Percentiles rank a stretch among this genome's conserved stretches.
Conservation (phyloP, 1,284 basidiomycete genomes). For the Coniophora puteana region DNA sequence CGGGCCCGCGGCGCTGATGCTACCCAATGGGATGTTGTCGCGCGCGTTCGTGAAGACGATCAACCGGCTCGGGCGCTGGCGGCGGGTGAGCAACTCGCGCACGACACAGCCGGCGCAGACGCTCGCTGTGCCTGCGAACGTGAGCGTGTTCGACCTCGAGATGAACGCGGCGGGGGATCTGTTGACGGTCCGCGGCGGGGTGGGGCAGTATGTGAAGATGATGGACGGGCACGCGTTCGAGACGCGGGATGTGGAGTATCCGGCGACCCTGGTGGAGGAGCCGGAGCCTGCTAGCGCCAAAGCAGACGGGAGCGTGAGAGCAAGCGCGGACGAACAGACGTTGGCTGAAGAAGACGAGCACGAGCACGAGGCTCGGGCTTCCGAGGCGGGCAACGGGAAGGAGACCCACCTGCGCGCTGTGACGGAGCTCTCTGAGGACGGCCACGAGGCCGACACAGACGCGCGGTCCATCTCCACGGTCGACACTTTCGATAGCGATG, state of each 20-base stretch:
- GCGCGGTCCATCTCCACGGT: too few species aligned
- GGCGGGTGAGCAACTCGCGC: slow-evolving; percentile 65
- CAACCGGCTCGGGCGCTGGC: slow-evolving; percentile 79
- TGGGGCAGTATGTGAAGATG: slow-evolving; percentile 65
- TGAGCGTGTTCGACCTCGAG: slow-evolving; percentile 70
- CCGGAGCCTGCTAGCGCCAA: neutral
- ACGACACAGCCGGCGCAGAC: too few species aligned
- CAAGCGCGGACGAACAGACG: slow-evolving; percentile 2
- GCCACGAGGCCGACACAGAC: slow-evolving; percentile 16
- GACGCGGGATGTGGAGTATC: slow-evolving; percentile 2
- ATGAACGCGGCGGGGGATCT: slow-evolving; percentile 53
- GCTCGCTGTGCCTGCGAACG: slow-evolving; percentile 45
- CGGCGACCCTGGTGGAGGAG: slow-evolving; percentile 3
- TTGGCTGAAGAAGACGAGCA: neutral
- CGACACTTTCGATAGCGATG: too few species aligned
- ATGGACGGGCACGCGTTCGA: slow-evolving; percentile 34
- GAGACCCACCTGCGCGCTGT: slow-evolving; percentile 25
- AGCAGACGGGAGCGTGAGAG: neutral
- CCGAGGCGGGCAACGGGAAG: too few species aligned
- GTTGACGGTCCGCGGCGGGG: slow-evolving; percentile 55
- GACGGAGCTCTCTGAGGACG: slow-evolving; percentile 28
- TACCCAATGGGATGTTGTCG: slow-evolving; percentile 64
- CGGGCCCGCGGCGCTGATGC: slow-evolving; percentile 43
- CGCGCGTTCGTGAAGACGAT: slow-evolving; percentile 79
- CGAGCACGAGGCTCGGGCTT: slow-evolving; percentile 8